These are phyloP conservation scores for Phlebiopsis flavidoalba DNA, from an alignment of 768 basidiomycete genomes.

Conservation along the genomic window DNA sequence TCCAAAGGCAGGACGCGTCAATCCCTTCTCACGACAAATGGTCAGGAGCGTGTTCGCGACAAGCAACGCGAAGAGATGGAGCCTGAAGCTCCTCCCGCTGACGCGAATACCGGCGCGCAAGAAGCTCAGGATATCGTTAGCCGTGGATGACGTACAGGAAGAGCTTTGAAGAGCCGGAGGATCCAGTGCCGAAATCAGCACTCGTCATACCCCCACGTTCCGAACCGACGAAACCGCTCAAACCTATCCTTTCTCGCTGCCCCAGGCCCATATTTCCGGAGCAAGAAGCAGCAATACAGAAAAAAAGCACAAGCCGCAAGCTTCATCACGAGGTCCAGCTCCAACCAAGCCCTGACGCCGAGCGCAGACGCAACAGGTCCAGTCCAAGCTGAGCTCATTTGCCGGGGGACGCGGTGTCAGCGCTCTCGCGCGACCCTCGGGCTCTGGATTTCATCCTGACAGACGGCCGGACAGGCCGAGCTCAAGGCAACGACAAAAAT, in stretches of 20 bases:
- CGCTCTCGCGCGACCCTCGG: too few species aligned
- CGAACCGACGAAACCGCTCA: background rate
- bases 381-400: background rate
- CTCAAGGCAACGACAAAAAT: background rate
- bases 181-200: background rate
- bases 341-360: background rate
- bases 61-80: background rate
- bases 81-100: background rate
- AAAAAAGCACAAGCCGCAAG: background rate
- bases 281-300: background rate
- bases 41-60: slow-evolving; percentile 1
- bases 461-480: background rate
- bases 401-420: background rate
- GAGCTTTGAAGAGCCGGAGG: background rate
- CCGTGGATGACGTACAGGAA: background rate
- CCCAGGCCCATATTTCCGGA: background rate
- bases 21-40: slow-evolving; percentile 5
- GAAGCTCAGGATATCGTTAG: background rate
- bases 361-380: too few species aligned
- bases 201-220: background rate
- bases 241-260: background rate
- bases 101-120: background rate
- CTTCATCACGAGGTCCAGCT: background rate
- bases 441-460: background rate
- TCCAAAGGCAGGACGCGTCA: background rate